Base-by-base conservation (phyloP, 345 rosid genomes). In the Cardamine occulta region DNA sequence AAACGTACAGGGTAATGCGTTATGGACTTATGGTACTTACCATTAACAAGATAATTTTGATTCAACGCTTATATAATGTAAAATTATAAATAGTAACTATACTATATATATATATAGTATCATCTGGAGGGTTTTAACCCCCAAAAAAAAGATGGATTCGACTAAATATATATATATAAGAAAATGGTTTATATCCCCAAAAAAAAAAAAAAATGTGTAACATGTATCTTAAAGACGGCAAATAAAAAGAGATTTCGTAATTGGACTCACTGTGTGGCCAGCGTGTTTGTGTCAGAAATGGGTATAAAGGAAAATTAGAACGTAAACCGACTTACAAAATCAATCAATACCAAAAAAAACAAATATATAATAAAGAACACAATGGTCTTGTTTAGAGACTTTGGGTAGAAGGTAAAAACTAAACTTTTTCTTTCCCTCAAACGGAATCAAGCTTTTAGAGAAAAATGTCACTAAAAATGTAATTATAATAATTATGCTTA, bases 221-320 rank as follows among this genome's bases (percentile, higher is more conserved):
- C 32, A 29, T 29, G 6, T 29, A 29, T 29, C 21, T 13, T 32
- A 51, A 35, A 53, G 45, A 23, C 49, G 35, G 23, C 31, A 14
- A 21, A 45, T n/a, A 7, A 21, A 49, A 58, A 15, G 6, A 48
- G 26, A 60, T 32, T 23, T 45, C 3, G 18, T 35, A 28, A 39
- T 3, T 73, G 60, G 75, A 35, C 68, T 57, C 12, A 13, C 14
- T n/a, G 51, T 60, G 10, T 52, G n/a, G 17, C 8, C 12, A 62
- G 18, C 21, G 60, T 64, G 63, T 19, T 37, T 63, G 26, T 65
- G 78, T 74, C 48, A 63, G 39, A 34, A 32, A 44, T 31, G 72
- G 78, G 58, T 19, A 65, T 19, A 65, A 23, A 47, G 48, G 51
- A 66, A 65, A 65, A 65, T 65, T 11, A 29, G 13, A 19, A 3